phyloP scores from a whole-genome alignment of 1,284 basidiomycete species.

The Mixia osmundae region DNA sequence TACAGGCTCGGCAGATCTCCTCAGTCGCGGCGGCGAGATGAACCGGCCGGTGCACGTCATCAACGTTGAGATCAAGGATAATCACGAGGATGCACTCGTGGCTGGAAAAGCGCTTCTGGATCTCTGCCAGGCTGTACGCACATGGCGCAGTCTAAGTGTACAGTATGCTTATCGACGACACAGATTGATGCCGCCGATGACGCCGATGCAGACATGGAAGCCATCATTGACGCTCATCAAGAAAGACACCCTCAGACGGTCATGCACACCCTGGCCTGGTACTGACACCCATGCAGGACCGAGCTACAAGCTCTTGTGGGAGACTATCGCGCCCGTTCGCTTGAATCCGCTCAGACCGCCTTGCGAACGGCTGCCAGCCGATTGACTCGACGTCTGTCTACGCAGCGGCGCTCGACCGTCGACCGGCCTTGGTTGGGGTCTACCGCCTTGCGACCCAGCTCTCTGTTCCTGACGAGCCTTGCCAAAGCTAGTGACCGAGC shows the following conservation, averaged over 20 bases:
- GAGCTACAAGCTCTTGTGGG: too few relatives aligned
- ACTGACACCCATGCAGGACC: too few relatives aligned
- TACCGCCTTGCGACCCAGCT: too few relatives aligned
- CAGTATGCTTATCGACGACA: not conserved
- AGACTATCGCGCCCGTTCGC: too few relatives aligned
- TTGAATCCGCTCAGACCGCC: too few relatives aligned
- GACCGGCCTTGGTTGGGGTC: too few relatives aligned
- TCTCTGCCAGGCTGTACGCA: conserved; percentile 60
- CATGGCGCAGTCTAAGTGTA: not conserved
- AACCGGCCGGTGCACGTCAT: conserved; percentile 89
- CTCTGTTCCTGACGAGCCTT: too few relatives aligned
- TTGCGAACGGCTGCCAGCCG: too few relatives aligned
- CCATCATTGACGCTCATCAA: conserved; percentile 59
- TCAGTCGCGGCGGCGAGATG: conserved; percentile 67
- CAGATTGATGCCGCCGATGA: conserved; percentile 70
- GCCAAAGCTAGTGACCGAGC: too few relatives aligned
- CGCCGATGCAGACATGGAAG: conserved; percentile 73
- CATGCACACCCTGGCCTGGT: conserved; percentile 73
- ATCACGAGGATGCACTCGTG: conserved; percentile 89
- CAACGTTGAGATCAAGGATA: conserved; percentile 98
- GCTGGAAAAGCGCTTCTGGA: conserved; percentile 90
- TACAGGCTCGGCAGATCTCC: conserved; percentile 63
- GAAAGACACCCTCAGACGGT: conserved; percentile 77
- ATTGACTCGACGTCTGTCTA: too few relatives aligned
- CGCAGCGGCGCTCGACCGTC: too few relatives aligned